Evolutionary conservation across 1,139 yeast species (phyloP), one percentile per base, ranked within the genome.

Genomic region (Lodderomyces beijingensis): DNA sequence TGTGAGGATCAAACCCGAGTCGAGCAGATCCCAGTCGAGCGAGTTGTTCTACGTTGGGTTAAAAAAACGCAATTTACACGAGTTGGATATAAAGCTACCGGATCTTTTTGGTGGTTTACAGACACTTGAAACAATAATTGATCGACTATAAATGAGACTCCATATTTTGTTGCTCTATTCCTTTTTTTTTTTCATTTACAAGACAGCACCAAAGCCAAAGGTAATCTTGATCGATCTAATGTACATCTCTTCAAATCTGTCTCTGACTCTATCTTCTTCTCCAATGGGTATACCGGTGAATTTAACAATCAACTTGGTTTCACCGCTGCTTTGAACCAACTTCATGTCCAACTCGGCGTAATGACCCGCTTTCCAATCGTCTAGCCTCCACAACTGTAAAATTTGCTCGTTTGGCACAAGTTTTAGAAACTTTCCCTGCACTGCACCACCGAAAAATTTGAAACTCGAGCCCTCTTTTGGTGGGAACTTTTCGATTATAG

Each of bases 201-300:
- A 62, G 10, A 83, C 88, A n/a, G 87, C 84, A 14, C 93, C 97
- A 57, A 84, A 89, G 1, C 98, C 97, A 59, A 91, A 91, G 0
- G 96, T 83, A 28, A 87, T 53, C 65, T 88, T 91, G 52, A 91
- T 88, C 7, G 95, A 75, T 57, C 81, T 79, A 37, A 89, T 79
- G 55, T 91, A 91, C 57, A 87, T 85, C 43, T 85, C 88, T 47
- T 87, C 88, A 52, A 93, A 91, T 59, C 91, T 91, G 28, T 69
- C 74, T 51, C 79, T 76, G 27, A 86, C 96, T 37, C 83, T 70
- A 37, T 91, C 98, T 57, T 91, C 97, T 53, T 93, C 93, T n/a
- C 97, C 98, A 29, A 91, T 70, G 14, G 98, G 98, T 32, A 91
- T 81, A n/a, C 96, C 96, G 15, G 77, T 66, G 76, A 91, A 86